phyloP scores from a whole-genome alignment of 345 rosid genomes.

The Ailanthus altissimus region DNA sequence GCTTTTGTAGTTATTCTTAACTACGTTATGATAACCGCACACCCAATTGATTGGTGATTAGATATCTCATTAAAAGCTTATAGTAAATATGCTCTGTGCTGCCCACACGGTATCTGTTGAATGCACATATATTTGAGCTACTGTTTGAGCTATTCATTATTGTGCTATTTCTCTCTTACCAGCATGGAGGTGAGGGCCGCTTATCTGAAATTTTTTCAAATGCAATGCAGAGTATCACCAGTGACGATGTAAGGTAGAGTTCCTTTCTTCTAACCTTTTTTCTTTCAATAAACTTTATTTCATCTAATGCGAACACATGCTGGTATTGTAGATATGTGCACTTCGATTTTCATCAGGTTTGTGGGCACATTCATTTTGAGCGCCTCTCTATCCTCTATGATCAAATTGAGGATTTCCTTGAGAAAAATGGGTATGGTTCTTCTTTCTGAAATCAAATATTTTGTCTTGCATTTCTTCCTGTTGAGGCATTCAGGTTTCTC shows the following conservation, averaged over 20 bases:
- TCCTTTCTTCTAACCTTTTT: constrained; percentile 31
- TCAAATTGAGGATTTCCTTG: constrained; percentile 80
- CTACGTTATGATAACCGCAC: constrained; percentile 11
- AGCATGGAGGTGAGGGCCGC: constrained; percentile 97
- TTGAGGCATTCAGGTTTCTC: constrained; percentile 1
- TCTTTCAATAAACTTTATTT: not conserved
- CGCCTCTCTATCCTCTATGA: constrained; percentile 89
- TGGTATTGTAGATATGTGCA: constrained; percentile 75
- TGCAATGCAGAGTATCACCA: constrained; percentile 59
- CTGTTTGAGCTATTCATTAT: constrained; percentile 23
- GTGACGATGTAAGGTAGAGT: constrained; percentile 88
- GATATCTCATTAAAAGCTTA: constrained; percentile 6
- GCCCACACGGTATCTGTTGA: not conserved
- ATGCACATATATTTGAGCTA: constrained; percentile 13
- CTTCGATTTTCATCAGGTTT: constrained; percentile 89
- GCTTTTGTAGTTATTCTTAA: not conserved
- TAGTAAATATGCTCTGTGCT: not conserved
- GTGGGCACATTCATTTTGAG: constrained; percentile 98
- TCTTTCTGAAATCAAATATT: constrained; percentile 14
- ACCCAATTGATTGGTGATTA: constrained; percentile 10
- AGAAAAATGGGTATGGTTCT: constrained; percentile 70
- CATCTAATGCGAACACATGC: constrained; percentile 24
- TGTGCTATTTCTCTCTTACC: constrained; percentile 37
- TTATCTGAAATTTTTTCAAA: constrained; percentile 70
- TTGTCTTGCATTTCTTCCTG: constrained; percentile 16